Evolutionary conservation across 1,139 yeast species (phyloP).

Genomic region (Saccharomycopsis crataegensis): DNA sequence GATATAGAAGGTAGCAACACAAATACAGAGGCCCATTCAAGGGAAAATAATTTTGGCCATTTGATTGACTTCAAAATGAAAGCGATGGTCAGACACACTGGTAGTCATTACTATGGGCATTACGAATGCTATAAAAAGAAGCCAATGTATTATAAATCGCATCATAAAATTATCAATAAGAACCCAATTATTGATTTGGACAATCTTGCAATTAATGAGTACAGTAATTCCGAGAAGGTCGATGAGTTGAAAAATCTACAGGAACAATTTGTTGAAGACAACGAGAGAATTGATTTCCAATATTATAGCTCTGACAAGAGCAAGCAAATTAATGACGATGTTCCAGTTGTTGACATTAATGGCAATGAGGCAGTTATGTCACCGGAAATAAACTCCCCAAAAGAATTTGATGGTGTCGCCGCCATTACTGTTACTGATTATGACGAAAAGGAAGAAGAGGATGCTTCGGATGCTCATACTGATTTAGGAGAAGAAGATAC

Average conservation of each 20-base stretch:
- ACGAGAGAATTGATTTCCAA: neutral
- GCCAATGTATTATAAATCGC: slow-evolving; percentile 51
- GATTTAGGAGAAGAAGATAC: neutral
- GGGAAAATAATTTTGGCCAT: slow-evolving; percentile 20
- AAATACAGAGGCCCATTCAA: slow-evolving; percentile 15
- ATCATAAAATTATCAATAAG: slow-evolving; percentile 34
- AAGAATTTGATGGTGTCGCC: neutral
- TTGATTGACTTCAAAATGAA: slow-evolving; percentile 47
- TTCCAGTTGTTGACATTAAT: slow-evolving; percentile 12
- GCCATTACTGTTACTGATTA: neutral
- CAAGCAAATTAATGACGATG: neutral
- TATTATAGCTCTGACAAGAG: neutral
- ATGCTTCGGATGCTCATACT: neutral
- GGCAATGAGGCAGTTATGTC: slow-evolving; percentile 6
- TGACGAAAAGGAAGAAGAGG: neutral
- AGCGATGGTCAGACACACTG: slow-evolving; percentile 78
- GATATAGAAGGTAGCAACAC: slow-evolving; percentile 26
- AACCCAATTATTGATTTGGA: slow-evolving; percentile 40
- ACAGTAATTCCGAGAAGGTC: neutral
- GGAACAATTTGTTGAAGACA: slow-evolving; percentile 9
- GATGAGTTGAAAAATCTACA: slow-evolving; percentile 8
- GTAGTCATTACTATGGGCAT: slow-evolving; percentile 87
- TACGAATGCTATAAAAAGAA: slow-evolving; percentile 74
- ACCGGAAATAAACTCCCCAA: neutral
- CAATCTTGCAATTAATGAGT: slow-evolving; percentile 18